Evolutionary conservation across 306 rosid species (phyloP), one percentile per base, ranked within the genome.

Genomic region (Pyrus communis): DNA sequence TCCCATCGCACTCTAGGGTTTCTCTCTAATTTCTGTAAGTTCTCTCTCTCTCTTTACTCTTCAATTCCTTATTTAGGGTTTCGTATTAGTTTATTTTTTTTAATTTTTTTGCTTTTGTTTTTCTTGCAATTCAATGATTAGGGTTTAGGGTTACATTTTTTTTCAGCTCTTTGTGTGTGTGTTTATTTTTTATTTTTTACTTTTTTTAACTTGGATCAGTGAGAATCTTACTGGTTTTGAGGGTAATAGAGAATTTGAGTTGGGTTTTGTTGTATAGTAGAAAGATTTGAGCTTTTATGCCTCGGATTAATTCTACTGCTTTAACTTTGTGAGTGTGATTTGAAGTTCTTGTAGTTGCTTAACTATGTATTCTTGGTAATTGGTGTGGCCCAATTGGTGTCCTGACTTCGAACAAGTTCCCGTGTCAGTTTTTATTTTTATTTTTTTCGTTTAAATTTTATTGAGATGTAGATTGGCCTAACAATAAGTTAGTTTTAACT

Each of bases 1-100:
- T 35, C 40, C 13, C 35, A 15, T 14, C 68, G 42, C 69, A 45
- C 59, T 61, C 77, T 74, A 74, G 60, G 77, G 43, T 60, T 74
- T 73, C 27, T 42, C 42, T 61, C 69, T 21, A 11, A 23, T 61
- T 74, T 33, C 31, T 21, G 77, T 74, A 43, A 60, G 77, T 74
- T 10, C 30, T 14, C 23, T 27, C 23, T 27, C 63, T n/a, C 11
- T 62, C 3, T 14, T 61, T 11, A 3, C 15, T 14, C 21, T 61
- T 27, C 67, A 25, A 8, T n/a, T 58, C 31, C 51, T 58, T 11
- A 19, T 25, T 72, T 58, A 38, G 57, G 77, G 69, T 27, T 60
- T 58, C 19, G 22, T 71, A 3, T 54, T 33, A 21, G n/a, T 30
- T 65, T 23, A 4, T 17, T 42, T 9, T 27, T 40, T 6, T 4